Evolutionary conservation across 495 filamentous ascomycete species (phyloP), one percentile per base, ranked within the genome.

Genomic region (Aspergillus leporis): DNA sequence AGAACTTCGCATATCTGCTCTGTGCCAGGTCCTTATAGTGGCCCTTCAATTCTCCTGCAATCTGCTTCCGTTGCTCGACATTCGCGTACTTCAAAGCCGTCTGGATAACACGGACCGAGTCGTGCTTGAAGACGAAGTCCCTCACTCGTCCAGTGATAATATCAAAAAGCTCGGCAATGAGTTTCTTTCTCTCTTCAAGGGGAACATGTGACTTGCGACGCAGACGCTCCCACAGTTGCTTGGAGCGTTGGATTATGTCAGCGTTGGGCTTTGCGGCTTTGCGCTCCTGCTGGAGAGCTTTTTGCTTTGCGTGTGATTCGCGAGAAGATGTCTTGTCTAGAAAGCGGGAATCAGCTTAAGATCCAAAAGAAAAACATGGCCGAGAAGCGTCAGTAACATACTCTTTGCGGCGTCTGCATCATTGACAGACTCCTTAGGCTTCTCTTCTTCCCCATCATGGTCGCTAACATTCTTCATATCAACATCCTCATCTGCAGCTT

Each of bases 51-150:
- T 98, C 95, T 58, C 77, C 79, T 4, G 92, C 92, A 65, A 99
- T 98, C 74, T 87, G 83, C 73, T 87, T 89, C 59, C 90, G 83
- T 71, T 96, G 93, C 57, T 87, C 84, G 22, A 84, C 78, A 57
- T 89, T 96, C 36, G 91, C 90, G 72, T 98, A 98, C 73, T 98
- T 99, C 72, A 99, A 81, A 30, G 92, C 93, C 8, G 92, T 96
- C 78, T 99, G 95, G 30, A 99, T 86, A 47, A 96, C 90, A 53
- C 95, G 83, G 23, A 96, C 94, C 10, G 92, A 90, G 67, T 99
- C 95, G 72, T 99, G 95, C 80, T 98, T 99, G 78, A 99, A 89
- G 23, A 97, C 93, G 60, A 97, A 96, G 50, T 97, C 95, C 68
- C 91, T 91, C 64, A 98, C 87, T 18, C 87, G 82, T 21, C 92